A percentile compares a stretch with the other conserved stretches of the same genome.
These are phyloP conservation scores for Nyssa sinensis DNA, from an alignment of 148 eudicot genomes.

Conservation along the genomic window DNA sequence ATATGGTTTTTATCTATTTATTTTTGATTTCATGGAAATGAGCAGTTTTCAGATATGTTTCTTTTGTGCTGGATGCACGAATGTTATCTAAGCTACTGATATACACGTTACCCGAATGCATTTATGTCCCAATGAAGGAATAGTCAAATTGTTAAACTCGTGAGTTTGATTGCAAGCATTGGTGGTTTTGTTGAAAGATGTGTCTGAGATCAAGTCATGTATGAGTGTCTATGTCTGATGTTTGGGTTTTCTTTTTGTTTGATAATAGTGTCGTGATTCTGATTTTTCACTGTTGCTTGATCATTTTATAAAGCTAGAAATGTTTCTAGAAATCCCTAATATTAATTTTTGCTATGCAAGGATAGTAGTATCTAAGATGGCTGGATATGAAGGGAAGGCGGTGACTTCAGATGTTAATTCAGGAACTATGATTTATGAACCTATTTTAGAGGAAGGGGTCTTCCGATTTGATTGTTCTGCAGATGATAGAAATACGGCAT, in stretches of 20 bases:
- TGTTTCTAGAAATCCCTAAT: conserved; percentile 8
- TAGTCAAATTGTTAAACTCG: neutral
- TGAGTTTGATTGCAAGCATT: neutral
- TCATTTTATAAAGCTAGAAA: neutral
- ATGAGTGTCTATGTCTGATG: neutral
- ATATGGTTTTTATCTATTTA: neutral
- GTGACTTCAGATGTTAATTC: conserved; percentile 36
- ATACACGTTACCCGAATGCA: too few relatives aligned
- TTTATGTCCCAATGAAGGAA: too few relatives aligned
- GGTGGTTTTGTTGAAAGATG: neutral
- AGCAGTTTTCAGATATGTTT: too few relatives aligned
- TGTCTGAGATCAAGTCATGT: too few relatives aligned
- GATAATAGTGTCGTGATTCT: neutral
- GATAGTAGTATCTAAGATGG: conserved; percentile 41
- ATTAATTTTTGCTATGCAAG: conserved; percentile 26
- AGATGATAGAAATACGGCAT: conserved; percentile 65
- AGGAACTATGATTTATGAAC: conserved; percentile 76
- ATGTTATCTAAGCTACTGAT: too few relatives aligned
- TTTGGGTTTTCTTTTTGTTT: neutral
- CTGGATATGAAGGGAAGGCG: conserved; percentile 31
- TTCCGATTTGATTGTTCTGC: conserved; percentile 84
- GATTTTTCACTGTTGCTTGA: neutral
- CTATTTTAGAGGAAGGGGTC: conserved; percentile 85
- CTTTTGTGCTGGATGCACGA: too few relatives aligned
- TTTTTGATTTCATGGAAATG: too few relatives aligned